Evolutionary conservation across 257 asterid species (phyloP), one percentile per base, ranked within the genome.

Genomic region (Linderniella brevidens): DNA sequence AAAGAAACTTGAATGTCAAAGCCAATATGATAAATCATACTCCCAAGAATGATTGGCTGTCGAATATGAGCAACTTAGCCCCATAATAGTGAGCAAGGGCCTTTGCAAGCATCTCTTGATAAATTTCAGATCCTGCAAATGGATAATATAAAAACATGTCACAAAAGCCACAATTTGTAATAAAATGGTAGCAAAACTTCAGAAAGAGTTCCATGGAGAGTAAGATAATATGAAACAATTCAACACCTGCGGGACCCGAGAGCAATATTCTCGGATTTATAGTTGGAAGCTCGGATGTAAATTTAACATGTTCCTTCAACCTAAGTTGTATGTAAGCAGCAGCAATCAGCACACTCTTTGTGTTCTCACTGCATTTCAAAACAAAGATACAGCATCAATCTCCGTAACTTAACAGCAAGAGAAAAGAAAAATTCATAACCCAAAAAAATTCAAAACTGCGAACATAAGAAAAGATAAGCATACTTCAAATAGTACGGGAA

Each of bases 71-170:
- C 79, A 86, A 65, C 60, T 76, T 81, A 37, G 96, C 94, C 60
- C 86, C 94, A 68, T 67, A 81, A 59, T 71, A 74, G 14, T 71
- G 92, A 64, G 96, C 92, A 56, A 86, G 83, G 19, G 88, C 94
- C 80, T 74, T 86, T 9, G 75, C 86, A 78, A 86, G 56, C 96
- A 78, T 78, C 74, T 86, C 96, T 66, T 86, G 96, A 62, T 86
- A 86, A 32, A 78, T 78, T 61, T 81, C 88, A 17, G 96, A 81
- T 49, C 96, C 96, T 86, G 79, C 61, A 63, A 44, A 58, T 49
- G 37, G 50, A 50, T 63, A 52, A 59, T 53, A 15, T 3, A 52
- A 41, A 56, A 54, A 43, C 55, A 55, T 25, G 32, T 25, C 32
- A 25, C 32, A 25, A 25, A 25, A 25, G 32, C 3, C 3, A 6